phyloP scores from a whole-genome alignment of 306 rosid species.

The Medicago ruthenica region DNA sequence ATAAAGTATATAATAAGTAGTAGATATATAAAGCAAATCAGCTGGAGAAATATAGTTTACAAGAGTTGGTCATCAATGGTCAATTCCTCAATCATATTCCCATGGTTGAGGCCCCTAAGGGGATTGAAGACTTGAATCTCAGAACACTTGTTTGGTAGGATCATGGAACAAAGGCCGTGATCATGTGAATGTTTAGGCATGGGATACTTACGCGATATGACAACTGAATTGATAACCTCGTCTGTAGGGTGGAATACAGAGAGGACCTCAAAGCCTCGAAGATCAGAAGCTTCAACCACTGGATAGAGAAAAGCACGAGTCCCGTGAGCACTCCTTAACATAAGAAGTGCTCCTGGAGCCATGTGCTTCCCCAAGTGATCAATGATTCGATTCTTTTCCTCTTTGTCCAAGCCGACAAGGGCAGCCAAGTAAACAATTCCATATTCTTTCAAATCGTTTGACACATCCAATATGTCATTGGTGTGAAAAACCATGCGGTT shows the following conservation, averaged over 20 bases:
- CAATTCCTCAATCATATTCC: conserved; percentile 69
- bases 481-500: conserved; percentile 73
- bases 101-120: conserved; percentile 53
- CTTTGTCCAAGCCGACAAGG: conserved; percentile 82
- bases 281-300: conserved; percentile 68
- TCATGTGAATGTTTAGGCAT: conserved; percentile 47
- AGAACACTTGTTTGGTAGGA: conserved; percentile 66
- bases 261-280: conserved; percentile 76
- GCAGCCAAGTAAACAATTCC: conserved; percentile 90
- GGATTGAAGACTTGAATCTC: conserved; percentile 69
- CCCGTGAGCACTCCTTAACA: conserved; percentile 91
- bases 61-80: conserved; percentile 56
- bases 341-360: conserved; percentile 72
- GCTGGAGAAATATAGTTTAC: conserved; percentile 13
- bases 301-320: conserved; percentile 93
- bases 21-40: conserved; percentile 10
- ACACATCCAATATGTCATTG: conserved; percentile 64
- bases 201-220: conserved; percentile 65
- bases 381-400: conserved; percentile 59
- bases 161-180: conserved; percentile 45
- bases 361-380: conserved; percentile 67
- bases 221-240: conserved; percentile 80
- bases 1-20: conserved; percentile 11
- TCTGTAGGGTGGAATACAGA: conserved; percentile 80
- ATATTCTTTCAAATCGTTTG: conserved; percentile 51